phyloP scores from a whole-genome alignment of 2,329 filamentous ascomycete species.

The Xylariaceae sp. region DNA sequence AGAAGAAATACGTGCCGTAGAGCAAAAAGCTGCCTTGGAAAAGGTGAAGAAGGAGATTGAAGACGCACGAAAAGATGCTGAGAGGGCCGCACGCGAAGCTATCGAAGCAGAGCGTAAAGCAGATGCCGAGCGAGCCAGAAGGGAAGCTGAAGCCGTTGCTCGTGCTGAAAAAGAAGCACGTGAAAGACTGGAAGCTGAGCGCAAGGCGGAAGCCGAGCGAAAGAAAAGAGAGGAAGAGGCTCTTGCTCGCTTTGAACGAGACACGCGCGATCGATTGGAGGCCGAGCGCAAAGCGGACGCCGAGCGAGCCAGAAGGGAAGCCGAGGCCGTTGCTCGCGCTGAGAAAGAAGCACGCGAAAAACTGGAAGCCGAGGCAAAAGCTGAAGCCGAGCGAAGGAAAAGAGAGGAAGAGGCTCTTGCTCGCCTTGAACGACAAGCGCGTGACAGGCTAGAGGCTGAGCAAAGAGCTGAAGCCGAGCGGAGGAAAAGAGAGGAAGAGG shows the following conservation, averaged over 20 bases:
- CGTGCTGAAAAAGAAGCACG: constrained; percentile 37
- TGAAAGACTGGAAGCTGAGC: constrained; percentile 29
- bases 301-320: constrained; percentile 30
- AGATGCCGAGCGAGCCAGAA: constrained; percentile 37
- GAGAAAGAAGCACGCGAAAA: constrained; percentile 37
- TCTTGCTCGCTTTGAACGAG: constrained; percentile 35
- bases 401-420: constrained; percentile 29
- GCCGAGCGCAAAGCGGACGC: constrained; percentile 39
- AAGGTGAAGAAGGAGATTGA: constrained; percentile 45
- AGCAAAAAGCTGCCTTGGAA: constrained; percentile 40
- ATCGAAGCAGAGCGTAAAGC: constrained; percentile 38
- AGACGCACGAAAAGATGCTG: constrained; percentile 44
- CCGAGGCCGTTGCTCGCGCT: constrained; percentile 32
- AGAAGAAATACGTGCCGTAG: constrained; percentile 34
- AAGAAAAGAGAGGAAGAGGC: constrained; percentile 25
- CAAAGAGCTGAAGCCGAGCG: constrained; percentile 40
- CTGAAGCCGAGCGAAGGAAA: constrained; percentile 38
- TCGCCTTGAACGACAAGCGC: constrained; percentile 35
- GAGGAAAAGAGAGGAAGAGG: constrained; percentile 25
- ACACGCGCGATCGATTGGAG: constrained; percentile 33
- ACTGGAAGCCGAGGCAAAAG: constrained; percentile 31
- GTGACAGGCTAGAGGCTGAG: constrained; percentile 31
- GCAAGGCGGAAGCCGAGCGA: constrained; percentile 40
- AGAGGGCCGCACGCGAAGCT: constrained; percentile 40
- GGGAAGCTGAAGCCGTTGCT: constrained; percentile 29